Evolutionary conservation across 768 basidiomycete species (phyloP), one percentile per base, ranked within the genome.

Genomic region (Phanerochaete carnosa): DNA sequence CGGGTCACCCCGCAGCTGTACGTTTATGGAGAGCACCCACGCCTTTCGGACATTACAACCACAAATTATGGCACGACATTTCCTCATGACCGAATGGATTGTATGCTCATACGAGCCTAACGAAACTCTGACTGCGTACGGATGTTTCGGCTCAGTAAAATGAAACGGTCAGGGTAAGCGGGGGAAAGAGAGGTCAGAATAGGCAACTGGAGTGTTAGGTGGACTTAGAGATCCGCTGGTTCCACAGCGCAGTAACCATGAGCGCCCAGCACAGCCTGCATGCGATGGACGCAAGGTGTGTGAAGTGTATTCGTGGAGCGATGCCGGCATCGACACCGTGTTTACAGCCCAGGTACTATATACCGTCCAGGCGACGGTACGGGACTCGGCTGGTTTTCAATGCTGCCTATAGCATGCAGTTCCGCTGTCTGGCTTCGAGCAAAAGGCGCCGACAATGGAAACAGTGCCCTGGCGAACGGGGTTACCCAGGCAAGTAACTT

Each of bases 381-480:
- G 39, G 8, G 19, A 19, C 6, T 19, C 39, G 39, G 39, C 39
- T 43, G 39, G 39, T 9, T 9, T 43, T 4, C 8, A 19, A 43
- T 43, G 39, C 19, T 11, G 39, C 39, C 39, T 4, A 43, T 43
- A 4, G 8, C 11, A 4, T 4, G 11, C 8, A 7, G 39, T 9
- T 19, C 39, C 39, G 8, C 19, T 7, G 39, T 19, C 39, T 43
- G 39, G 39, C 19, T n/a, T 62, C 32, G 61, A 61, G 16, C 25
- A 16, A 89, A 94, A 96, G 94, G 97, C 97, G 77, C 97, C 97
- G 64, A 99, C 95, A 69, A 99, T 98, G 11, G 97, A 98, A 22
- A 98, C 95, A 2, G 95, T 95, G 49, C 97, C 97, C 59, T 91
- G 80, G 64, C 97, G 82, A 45, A 80, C 76, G 5, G 97, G 97